Base-by-base conservation (phyloP, 768 basidiomycete species). In the Phanerodontia chrysosporium region DNA sequence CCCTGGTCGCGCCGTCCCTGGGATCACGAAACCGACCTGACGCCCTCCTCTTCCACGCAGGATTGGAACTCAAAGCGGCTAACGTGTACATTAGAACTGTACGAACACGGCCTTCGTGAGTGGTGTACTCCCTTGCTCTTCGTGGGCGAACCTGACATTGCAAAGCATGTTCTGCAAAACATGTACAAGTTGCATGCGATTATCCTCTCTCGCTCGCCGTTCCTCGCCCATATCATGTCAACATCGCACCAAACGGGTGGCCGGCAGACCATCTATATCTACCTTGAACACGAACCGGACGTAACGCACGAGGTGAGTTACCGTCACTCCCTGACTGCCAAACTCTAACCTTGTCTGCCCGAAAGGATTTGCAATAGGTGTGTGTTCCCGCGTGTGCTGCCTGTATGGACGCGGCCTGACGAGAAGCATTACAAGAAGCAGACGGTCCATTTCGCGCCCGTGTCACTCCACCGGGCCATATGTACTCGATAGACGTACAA, bases 211-310 rank as follows among this genome's bases (percentile, higher is more conserved):
- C 87, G 88, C 55, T 94, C 92, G 30, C 92, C 94, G 36, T 90
- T 85, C 74, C 83, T 95, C 67, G 90, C 88, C 42, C 91, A 93
- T 71, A 78, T 92, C 64, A 91, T 96, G 87, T 89, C 87, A 57
- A 90, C 88, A 51, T 85, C 87, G 32, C 86, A 86, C 25, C 85
- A 84, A 74, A 75, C 78, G 36, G 78, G 79, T 59, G 85, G 81
- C 14, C 84, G 85, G 66, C 82, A 86, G 64, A 77, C 83, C 56
- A 83, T 95, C 66, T 87, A 86, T 69, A 83, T 93, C 56, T 81
- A 85, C 62, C 76, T 94, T 61, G 86, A 89, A 65, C 82, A 83
- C 61, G 88, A 92, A 65, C 90, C 89, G 51, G 86, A 90, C 72
- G 85, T 95, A 57, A 91, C 89, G 16, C 83, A 86, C 69, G 90